A percentile compares a stretch with the other conserved stretches of the same genome.
Conservation (phyloP, 177 flowering plant genomes). For the Vitis hybrid region DNA sequence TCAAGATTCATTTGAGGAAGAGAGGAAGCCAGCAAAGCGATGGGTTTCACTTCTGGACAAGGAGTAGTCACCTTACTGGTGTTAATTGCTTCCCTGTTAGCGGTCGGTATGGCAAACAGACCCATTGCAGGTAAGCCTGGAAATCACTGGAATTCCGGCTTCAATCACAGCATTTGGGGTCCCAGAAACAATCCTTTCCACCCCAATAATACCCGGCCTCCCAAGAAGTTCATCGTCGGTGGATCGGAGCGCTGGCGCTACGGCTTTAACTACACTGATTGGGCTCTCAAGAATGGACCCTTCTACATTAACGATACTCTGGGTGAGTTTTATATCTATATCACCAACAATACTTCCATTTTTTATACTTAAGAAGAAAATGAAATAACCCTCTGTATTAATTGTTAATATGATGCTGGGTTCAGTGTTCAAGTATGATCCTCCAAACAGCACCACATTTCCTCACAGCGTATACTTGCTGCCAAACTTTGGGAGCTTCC, state of each 20-base stretch:
- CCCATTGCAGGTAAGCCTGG: slow-evolving; percentile 34
- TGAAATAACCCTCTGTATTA: too few relatives aligned
- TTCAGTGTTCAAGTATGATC: slow-evolving; percentile 44
- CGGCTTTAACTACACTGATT: slow-evolving; percentile 34
- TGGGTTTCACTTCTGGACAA: slow-evolving; percentile 3
- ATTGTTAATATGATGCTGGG: background rate
- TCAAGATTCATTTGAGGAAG: too few relatives aligned
- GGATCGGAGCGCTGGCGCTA: slow-evolving; percentile 34
- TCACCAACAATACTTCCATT: too few relatives aligned
- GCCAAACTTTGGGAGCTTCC: slow-evolving; percentile 37
- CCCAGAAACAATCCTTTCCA: slow-evolving; percentile 35
- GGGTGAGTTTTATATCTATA: too few relatives aligned
- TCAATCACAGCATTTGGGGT: slow-evolving; percentile 47
- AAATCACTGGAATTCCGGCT: slow-evolving; percentile 38
- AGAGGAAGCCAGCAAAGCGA: too few relatives aligned
- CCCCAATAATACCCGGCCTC: slow-evolving; percentile 37
- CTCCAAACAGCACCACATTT: slow-evolving; percentile 26
- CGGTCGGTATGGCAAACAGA: slow-evolving; percentile 11
- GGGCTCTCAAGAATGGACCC: slow-evolving; percentile 9
- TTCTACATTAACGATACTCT: too few relatives aligned
- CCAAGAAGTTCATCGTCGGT: slow-evolving; percentile 24
- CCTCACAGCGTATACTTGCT: slow-evolving; percentile 51
- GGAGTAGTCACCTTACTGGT: slow-evolving; percentile 6
- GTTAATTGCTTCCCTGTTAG: slow-evolving; percentile 13
- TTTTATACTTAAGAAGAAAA: too few relatives aligned